Base-by-base conservation (phyloP, 257 asterid species). In the Forsythia viridissima region DNA sequence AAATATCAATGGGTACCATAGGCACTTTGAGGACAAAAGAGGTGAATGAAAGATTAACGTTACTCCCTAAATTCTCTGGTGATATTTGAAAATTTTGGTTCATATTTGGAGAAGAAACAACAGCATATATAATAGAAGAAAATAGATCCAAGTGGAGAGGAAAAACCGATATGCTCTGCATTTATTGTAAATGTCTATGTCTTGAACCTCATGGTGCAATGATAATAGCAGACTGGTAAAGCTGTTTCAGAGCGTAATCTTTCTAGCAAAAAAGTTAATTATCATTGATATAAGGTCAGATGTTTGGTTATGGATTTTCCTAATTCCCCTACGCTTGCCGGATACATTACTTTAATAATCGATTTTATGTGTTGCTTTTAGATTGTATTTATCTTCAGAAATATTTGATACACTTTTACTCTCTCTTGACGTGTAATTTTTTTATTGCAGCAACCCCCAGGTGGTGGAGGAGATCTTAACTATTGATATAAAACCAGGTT, bases 401-500 rank as follows among this genome's bases (percentile, higher is more conserved):
- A 61, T 80, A 6, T 74, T 18, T 46, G 63, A 18, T 75, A 74
- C 24, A 38, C 37, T 51, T 70, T 0, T 74, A 73, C 76, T 52
- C 30, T 82, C 37, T 72, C 1, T 30, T 85, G 76, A 65, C 63
- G 40, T 77, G 37, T 77, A 46, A 76, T 41, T 75, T 77, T 67
- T 71, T 74, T 83, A 78, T 74, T 87, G 89, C 94, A 95, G 99
- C 44, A 88, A 84, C 76, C 73, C 74, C 42, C 86, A 90, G 21
- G 79, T 80, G 59, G 46, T 89, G 68, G 98, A 95, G 81, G 98
- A 95, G 88, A 89, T 93, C 77, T 81, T 95, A 81, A 88, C 97
- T 6, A 91, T 95, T 6, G 97, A 95, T 80, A 89, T 95, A 82
- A 93, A 89, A 77, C 97, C 97, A 36, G 99, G 98, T 75, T 95